phyloP scores from a whole-genome alignment of 768 basidiomycete species.

The Agaricus subrufescens region DNA sequence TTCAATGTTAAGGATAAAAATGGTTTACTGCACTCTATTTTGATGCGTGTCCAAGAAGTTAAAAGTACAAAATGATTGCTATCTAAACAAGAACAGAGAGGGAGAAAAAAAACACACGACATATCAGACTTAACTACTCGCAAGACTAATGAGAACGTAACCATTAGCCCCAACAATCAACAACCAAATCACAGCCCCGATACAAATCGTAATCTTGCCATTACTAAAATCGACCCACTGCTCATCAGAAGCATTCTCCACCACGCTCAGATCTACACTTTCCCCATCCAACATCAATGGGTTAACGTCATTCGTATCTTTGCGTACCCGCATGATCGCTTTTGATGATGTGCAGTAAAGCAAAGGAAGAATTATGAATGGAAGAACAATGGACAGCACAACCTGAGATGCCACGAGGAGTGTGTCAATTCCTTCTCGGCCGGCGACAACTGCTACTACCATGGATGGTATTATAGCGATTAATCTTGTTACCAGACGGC shows the following conservation, averaged over 20 bases:
- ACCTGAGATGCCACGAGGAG: slow-evolving; percentile 89
- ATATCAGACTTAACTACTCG: slow-evolving; percentile 10
- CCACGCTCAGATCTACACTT: slow-evolving; percentile 11
- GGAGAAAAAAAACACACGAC: too few species aligned
- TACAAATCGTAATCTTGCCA: slow-evolving; percentile 38
- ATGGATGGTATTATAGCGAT: slow-evolving; percentile 82
- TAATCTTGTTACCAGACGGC: slow-evolving; percentile 79
- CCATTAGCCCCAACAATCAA: slow-evolving; percentile 67
- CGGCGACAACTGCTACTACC: slow-evolving; percentile 69
- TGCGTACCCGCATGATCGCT: slow-evolving; percentile 67
- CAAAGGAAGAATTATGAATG: slow-evolving; percentile 81
- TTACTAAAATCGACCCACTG: slow-evolving; percentile 62
- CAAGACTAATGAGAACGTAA: slow-evolving; percentile 68
- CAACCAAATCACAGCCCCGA: slow-evolving; percentile 60
- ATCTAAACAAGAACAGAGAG: too few species aligned
- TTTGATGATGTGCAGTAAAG: slow-evolving; percentile 72
- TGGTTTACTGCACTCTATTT: too few species aligned
- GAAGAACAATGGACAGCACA: slow-evolving; percentile 74
- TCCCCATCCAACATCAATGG: not conserved
- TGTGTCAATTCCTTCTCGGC: slow-evolving; percentile 62
- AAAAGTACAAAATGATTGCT: too few species aligned
- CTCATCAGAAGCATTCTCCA: slow-evolving; percentile 15
- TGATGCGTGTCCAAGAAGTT: too few species aligned
- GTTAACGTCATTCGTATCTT: slow-evolving; percentile 15
- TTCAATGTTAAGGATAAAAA: too few species aligned